Conservation (phyloP, 2,329 filamentous ascomycete species). For the Calonectria hawksworthii region DNA sequence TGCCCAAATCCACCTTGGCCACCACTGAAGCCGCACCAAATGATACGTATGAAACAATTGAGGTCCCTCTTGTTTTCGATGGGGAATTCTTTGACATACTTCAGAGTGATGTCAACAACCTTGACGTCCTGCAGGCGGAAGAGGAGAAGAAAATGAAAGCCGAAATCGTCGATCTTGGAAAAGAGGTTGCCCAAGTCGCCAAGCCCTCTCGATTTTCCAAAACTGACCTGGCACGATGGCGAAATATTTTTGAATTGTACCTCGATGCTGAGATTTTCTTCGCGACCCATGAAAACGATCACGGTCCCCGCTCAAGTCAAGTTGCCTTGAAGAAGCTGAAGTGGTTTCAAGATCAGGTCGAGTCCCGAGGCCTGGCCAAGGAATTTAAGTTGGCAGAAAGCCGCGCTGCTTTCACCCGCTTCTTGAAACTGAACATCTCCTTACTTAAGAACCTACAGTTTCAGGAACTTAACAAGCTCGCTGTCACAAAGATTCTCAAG, state of each 20-base stretch:
- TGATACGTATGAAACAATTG: conserved; percentile 61
- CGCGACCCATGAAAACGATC: conserved; percentile 79
- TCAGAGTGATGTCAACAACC: conserved; percentile 76
- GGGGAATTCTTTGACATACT: conserved; percentile 84
- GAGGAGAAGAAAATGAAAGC: conserved; percentile 75
- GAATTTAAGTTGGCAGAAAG: conserved; percentile 78
- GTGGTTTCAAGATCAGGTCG: conserved; percentile 79
- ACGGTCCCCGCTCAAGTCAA: conserved; percentile 75
- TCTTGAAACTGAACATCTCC: conserved; percentile 79
- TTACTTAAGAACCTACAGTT: conserved; percentile 87
- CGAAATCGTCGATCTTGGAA: conserved; percentile 75
- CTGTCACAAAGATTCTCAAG: conserved; percentile 87
- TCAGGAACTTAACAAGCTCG: conserved; percentile 85
- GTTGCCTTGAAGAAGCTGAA: conserved; percentile 77
- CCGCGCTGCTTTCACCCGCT: conserved; percentile 73
- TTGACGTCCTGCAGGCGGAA: conserved; percentile 76
- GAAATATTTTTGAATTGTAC: conserved; percentile 86
- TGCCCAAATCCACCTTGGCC: not conserved
- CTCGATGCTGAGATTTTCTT: conserved; percentile 87
- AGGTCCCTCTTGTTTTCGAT: conserved; percentile 83
- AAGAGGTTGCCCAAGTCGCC: conserved; percentile 74
- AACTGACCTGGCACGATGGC: conserved; percentile 81
- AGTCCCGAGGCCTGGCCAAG: conserved; percentile 69
- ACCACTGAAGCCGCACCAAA: not conserved
- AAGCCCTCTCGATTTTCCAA: conserved; percentile 73